Conservation (phyloP, 2,329 filamentous ascomycete genomes). For the Mollisiaceae sp. region DNA sequence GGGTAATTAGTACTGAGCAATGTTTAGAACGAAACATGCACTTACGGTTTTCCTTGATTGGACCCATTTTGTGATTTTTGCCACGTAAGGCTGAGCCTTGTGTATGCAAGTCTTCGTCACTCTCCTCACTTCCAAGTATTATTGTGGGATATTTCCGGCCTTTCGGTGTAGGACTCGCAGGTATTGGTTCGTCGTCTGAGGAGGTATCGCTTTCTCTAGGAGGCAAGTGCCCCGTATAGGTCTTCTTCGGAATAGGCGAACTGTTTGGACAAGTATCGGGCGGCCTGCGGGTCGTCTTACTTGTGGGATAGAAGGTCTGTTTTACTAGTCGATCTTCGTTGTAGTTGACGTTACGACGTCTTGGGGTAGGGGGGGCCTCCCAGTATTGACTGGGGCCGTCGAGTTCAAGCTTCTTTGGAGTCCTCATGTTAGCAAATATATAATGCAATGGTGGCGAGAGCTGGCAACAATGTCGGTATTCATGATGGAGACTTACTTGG, state of each 20-base stretch:
- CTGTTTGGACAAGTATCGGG: not conserved
- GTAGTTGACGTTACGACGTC: not conserved
- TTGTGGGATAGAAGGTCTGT: not conserved
- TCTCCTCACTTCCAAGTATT: not conserved
- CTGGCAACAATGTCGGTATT: not conserved
- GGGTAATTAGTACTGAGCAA: not conserved
- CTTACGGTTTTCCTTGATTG: constrained; percentile 36
- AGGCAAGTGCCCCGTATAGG: not conserved
- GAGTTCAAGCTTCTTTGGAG: constrained; percentile 9
- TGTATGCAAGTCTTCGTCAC: not conserved
- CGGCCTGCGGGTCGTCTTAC: not conserved
- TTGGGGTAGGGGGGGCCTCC: not conserved
- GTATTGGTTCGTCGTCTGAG: not conserved
- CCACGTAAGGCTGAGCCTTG: not conserved
- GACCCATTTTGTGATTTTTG: constrained; percentile 32
- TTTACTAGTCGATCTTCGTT: not conserved
- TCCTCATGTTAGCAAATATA: constrained; percentile 10
- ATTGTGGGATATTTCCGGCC: not conserved
- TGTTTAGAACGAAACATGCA: not conserved
- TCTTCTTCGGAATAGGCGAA: not conserved
- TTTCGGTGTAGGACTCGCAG: not conserved
- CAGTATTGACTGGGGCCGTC: constrained; percentile 4
- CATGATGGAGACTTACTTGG: not conserved
- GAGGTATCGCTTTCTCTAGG: not conserved
- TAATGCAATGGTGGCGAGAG: not conserved